Evolutionary conservation across 768 basidiomycete genomes (phyloP).

Genomic region (Suillus brevipes): DNA sequence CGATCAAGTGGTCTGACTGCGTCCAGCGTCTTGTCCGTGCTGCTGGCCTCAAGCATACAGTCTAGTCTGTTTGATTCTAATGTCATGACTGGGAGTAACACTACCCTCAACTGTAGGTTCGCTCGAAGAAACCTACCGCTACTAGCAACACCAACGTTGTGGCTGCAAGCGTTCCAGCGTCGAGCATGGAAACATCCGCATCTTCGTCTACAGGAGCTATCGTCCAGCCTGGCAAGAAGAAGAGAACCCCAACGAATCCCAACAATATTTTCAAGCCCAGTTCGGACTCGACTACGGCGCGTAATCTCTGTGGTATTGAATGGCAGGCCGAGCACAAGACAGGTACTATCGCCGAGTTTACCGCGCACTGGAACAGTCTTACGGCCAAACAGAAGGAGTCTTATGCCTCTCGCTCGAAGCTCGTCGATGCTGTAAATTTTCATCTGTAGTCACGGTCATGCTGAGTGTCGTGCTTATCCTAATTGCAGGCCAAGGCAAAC

Average conservation of each 20-base stretch:
- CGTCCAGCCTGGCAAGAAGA: not conserved
- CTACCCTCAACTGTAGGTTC: not conserved
- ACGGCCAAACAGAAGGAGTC: not conserved
- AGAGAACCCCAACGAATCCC: not conserved
- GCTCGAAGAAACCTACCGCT: not conserved
- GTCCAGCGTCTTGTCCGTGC: not conserved
- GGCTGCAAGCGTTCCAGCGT: not conserved
- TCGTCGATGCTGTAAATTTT: not conserved
- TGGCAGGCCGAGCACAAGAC: constrained; percentile 1
- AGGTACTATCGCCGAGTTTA: not conserved
- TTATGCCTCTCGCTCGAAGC: not conserved
- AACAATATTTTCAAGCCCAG: constrained; percentile 1
- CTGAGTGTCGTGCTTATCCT: not conserved
- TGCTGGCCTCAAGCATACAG: not conserved
- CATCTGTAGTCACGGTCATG: not conserved
- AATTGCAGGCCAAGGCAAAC: not conserved
- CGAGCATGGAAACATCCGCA: not conserved
- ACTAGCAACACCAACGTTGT: not conserved
- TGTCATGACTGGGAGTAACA: not conserved
- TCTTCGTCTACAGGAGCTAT: not conserved
- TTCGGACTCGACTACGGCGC: not conserved
- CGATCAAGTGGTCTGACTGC: too few species aligned
- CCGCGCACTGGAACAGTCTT: not conserved
- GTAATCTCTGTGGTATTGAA: constrained; percentile 1
- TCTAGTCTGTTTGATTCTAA: not conserved